These are phyloP conservation scores for Penicillium sp. DNA, from an alignment of 2,329 filamentous ascomycete genomes.

Conservation along the genomic window DNA sequence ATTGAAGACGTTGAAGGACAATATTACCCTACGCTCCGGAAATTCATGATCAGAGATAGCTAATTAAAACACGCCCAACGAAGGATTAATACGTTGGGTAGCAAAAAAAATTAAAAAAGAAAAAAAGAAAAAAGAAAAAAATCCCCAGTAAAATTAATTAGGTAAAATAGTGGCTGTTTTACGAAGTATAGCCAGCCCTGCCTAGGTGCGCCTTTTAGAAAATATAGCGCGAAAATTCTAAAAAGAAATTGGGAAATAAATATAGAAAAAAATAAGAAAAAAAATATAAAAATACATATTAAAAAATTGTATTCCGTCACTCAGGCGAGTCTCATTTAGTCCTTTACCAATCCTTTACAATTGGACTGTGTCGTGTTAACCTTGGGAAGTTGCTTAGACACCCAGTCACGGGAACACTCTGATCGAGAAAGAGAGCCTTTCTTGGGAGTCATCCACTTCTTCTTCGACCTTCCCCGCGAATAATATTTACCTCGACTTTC, in stretches of 20 bases:
- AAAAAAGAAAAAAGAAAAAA: background rate
- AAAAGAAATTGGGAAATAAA: background rate
- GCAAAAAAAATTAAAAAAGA: background rate
- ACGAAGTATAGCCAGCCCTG: constrained; percentile 18
- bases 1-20: background rate
- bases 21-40: background rate
- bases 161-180: constrained; percentile 17
- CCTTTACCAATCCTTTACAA: constrained; percentile 12
- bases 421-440: constrained; percentile 9
- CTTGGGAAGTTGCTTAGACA: constrained; percentile 11
- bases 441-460: constrained; percentile 9
- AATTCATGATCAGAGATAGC: background rate
- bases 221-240: background rate
- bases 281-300: background rate
- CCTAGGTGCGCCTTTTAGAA: background rate
- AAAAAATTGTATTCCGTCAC: background rate
- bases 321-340: constrained; percentile 7
- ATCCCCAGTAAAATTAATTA: constrained; percentile 10
- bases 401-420: constrained; percentile 28
- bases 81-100: constrained; percentile 2
- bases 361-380: constrained; percentile 18
- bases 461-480: constrained; percentile 5
- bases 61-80: background rate
- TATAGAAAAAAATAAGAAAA: background rate
- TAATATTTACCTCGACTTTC: constrained; percentile 1